Percentiles rank a stretch among this genome's conserved stretches.
Conservation (phyloP, 2,329 filamentous ascomycete genomes). For the Microcyclosporella mali region DNA sequence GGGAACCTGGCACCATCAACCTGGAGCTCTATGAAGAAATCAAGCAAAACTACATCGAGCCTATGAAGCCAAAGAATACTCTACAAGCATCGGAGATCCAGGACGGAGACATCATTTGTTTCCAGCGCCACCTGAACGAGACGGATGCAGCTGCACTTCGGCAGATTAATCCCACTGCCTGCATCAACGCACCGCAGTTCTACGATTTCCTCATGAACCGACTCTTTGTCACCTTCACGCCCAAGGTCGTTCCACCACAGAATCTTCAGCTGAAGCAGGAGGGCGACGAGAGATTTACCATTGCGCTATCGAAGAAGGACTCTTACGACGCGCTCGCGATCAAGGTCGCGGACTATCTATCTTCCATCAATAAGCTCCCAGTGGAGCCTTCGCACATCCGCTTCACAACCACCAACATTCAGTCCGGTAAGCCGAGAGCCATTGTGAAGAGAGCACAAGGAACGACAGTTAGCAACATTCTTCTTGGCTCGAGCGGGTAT, state of each 20-base stretch:
- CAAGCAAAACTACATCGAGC: slow-evolving; percentile 95
- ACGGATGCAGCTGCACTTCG: slow-evolving; percentile 21
- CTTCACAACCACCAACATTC: slow-evolving; percentile 78
- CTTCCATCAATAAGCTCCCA: slow-evolving; percentile 28
- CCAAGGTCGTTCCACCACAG: slow-evolving; percentile 45
- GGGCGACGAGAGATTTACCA: slow-evolving; percentile 61
- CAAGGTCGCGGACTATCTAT: slow-evolving; percentile 72
- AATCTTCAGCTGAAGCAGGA: slow-evolving; percentile 27
- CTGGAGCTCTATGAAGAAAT: slow-evolving; percentile 89
- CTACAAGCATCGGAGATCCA: slow-evolving; percentile 89
- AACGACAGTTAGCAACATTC: slow-evolving; percentile 69
- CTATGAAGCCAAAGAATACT: slow-evolving; percentile 78
- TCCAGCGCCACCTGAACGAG: slow-evolving; percentile 61
- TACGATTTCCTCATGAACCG: slow-evolving; percentile 91
- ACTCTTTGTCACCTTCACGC: slow-evolving; percentile 70
- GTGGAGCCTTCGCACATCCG: slow-evolving; percentile 81
- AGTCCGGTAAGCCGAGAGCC: slow-evolving; percentile 68
- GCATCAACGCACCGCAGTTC: slow-evolving; percentile 44
- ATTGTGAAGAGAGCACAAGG: slow-evolving; percentile 67
- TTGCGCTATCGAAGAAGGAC: slow-evolving; percentile 81
- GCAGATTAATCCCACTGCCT: slow-evolving; percentile 25
- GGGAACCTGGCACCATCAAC: slow-evolving; percentile 61
- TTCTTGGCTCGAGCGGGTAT: slow-evolving; percentile 61
- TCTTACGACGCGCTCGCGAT: slow-evolving; percentile 80
- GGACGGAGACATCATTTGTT: slow-evolving; percentile 94